Percentiles rank a stretch among this genome's conserved stretches.
These are phyloP conservation scores for Gomphus sp. DNA, from an alignment of 1,284 basidiomycete species.

Conservation along the genomic window DNA sequence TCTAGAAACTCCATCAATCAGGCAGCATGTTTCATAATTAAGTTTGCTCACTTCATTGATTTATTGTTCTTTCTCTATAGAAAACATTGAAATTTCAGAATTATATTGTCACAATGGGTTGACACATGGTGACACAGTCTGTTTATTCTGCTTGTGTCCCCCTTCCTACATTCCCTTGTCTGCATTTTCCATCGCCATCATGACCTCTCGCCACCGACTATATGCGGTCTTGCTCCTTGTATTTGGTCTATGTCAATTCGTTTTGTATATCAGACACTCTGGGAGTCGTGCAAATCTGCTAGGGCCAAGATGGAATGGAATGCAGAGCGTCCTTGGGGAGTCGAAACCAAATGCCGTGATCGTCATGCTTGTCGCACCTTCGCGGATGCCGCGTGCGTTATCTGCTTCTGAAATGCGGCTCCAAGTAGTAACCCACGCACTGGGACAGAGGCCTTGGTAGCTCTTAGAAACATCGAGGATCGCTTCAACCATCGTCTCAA, in stretches of 20 bases:
- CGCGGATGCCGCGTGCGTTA: constrained; percentile 3
- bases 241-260: neutral
- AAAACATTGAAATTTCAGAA: no score
- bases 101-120: no score
- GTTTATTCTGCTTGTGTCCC: no score
- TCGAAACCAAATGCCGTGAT: constrained; percentile 6
- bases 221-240: neutral
- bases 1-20: no score
- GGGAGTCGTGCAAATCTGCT: neutral
- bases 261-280: neutral
- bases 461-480: constrained; percentile 6
- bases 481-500: constrained; percentile 7
- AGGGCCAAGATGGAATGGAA: neutral
- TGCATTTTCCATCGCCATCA: neutral
- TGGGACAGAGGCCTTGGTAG: constrained; percentile 4
- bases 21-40: no score
- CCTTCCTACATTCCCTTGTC: no score
- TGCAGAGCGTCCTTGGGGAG: neutral
- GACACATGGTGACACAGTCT: no score
- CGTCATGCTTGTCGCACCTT: constrained; percentile 8
- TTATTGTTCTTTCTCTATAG: no score
- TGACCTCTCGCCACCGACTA: neutral
- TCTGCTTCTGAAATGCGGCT: neutral
- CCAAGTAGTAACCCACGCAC: neutral
- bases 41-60: no score